phyloP scores from a whole-genome alignment of 345 rosid species.

The Eucalyptus shirleyi region DNA sequence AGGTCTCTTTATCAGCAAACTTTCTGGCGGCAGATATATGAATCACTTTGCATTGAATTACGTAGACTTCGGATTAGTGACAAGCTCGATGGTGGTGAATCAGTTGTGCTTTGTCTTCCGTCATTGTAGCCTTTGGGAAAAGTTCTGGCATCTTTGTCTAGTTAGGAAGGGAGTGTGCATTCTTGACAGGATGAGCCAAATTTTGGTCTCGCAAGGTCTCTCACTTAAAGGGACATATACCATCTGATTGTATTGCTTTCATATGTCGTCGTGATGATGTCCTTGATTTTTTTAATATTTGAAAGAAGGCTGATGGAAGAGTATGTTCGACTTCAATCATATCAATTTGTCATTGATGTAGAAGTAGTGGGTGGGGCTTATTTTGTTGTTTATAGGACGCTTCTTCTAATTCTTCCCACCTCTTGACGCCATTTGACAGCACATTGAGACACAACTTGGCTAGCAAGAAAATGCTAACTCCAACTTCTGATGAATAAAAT shows the following conservation, averaged over 20 bases:
- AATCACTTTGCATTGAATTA: background rate
- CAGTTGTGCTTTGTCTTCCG: background rate
- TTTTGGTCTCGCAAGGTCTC: background rate
- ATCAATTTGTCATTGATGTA: background rate
- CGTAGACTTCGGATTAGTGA: background rate
- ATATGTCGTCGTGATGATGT: background rate
- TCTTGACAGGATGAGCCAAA: background rate
- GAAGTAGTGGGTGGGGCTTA: background rate
- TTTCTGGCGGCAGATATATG: slow-evolving; percentile 78
- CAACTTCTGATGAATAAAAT: background rate
- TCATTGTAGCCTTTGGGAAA: background rate
- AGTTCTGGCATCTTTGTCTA: background rate
- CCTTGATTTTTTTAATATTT: background rate
- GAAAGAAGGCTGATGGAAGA: background rate
- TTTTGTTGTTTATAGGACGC: background rate
- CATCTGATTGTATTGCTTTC: background rate
- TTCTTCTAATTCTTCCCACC: background rate
- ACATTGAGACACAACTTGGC: background rate
- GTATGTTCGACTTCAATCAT: background rate
- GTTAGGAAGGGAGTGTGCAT: background rate
- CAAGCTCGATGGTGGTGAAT: background rate
- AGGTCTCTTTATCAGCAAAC: slow-evolving; percentile 69
- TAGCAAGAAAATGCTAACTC: background rate
- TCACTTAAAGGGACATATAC: background rate
- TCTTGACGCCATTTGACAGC: background rate